Evolutionary conservation across 768 basidiomycete genomes (phyloP).

Genomic region (Auricularia sp.): DNA sequence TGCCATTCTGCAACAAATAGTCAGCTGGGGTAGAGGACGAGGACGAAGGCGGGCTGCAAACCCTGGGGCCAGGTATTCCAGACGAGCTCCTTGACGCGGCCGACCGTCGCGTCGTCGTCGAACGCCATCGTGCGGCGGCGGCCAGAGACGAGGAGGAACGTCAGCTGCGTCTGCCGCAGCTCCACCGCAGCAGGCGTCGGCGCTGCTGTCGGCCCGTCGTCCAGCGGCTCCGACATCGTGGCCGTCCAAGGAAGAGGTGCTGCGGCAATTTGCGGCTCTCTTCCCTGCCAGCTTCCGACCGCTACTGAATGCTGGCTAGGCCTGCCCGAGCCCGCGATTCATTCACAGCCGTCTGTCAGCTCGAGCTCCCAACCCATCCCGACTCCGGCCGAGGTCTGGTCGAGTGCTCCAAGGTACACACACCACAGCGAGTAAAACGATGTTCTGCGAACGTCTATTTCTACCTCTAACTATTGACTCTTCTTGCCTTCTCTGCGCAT

Average conservation of each 20-base stretch:
- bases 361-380: too few species aligned
- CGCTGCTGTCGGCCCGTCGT: conserved; percentile 44
- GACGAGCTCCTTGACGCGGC: conserved; percentile 70
- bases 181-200: conserved; percentile 39
- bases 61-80: conserved; percentile 78
- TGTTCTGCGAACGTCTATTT: too few species aligned
- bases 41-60: conserved; percentile 22
- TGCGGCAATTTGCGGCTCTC: too few species aligned
- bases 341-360: too few species aligned
- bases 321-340: too few species aligned
- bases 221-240: conserved; percentile 24
- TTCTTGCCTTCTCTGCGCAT: too few species aligned
- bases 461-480: too few species aligned
- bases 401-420: too few species aligned
- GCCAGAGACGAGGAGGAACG: conserved; percentile 65
- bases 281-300: too few species aligned
- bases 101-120: conserved; percentile 63
- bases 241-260: neutral
- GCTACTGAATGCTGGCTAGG: too few species aligned
- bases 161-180: conserved; percentile 52
- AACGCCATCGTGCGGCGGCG: conserved; percentile 55
- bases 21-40: neutral
- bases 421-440: too few species aligned
- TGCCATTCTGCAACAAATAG: conserved; percentile 47
- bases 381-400: too few species aligned